Evolutionary conservation across 768 basidiomycete genomes (phyloP), one percentile per base, ranked within the genome.

Genomic region (Agrocybe chaxingu): DNA sequence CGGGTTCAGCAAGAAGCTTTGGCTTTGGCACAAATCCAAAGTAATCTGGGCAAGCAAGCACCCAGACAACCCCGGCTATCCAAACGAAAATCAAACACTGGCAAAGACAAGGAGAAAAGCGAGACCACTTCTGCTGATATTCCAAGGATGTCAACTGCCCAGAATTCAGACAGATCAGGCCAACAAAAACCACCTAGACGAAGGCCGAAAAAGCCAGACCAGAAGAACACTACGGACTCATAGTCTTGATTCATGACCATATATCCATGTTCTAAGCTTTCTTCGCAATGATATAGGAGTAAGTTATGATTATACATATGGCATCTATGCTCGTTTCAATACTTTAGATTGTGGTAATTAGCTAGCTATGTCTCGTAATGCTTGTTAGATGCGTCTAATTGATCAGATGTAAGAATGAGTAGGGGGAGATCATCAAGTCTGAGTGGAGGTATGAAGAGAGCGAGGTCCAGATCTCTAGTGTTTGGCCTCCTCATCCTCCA

Each of bases 1-100:
- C 74, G 88, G 11, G 64, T 89, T n/a, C 75, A 69, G 55, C 55
- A 70, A 32, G 84, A 87, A 64, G 71, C 72, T 47, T 61, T 68
- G 53, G 62, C 63, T 4, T 44, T 70, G 40, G 58, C 62, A 6
- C 60, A 59, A 34, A 52, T 56, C 37, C 54, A 60, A 34, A 50
- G 16, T 39, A 44, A 48, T 19, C 5, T 49, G 12, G 42, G 32
- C 16, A 42, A 55, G 41, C 38, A n/a, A 19, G 49, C 36, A 12
- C 34, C 37, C 3, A 54, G 33, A 31, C 55, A 52, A 24, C 38
- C 47, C 41, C 48, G 56, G 35, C 46, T 49, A 8, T 29, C 42
- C 18, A 55, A 45, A 51, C 32, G 12, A 40, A 45, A 50, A 35
- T 24, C 24, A 24, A 24, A 3, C 5, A 24, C 24, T 24, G 41